Percentiles rank a stretch among this genome's conserved stretches.
Evolutionary conservation across 805 yeast genomes (phyloP).

Genomic region (Saturnispora hagleri): DNA sequence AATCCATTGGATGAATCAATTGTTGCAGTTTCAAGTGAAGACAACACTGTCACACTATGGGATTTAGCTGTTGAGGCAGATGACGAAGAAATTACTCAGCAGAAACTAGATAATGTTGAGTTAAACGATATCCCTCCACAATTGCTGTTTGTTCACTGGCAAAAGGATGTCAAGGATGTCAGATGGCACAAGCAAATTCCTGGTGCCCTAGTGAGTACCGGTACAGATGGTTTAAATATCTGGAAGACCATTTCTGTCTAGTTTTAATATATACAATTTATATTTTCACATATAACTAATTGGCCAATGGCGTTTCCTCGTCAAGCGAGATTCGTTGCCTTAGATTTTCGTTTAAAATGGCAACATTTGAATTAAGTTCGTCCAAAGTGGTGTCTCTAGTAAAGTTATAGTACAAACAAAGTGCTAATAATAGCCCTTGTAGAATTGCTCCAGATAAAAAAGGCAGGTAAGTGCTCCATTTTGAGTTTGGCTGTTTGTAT

Average conservation of each 20-base stretch:
- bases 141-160: constrained; percentile 95
- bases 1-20: constrained; percentile 94
- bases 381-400: constrained; percentile 15
- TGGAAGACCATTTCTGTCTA: constrained; percentile 97
- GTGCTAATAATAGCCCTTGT: constrained; percentile 49
- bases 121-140: constrained; percentile 91
- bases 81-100: constrained; percentile 89
- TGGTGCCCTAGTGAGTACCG: constrained; percentile 89
- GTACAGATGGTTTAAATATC: constrained; percentile 86
- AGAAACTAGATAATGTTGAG: constrained; percentile 67
- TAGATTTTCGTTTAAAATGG: constrained; percentile 11
- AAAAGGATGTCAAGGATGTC: constrained; percentile 92
- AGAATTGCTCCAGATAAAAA: constrained; percentile 61
- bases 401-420: constrained; percentile 49
- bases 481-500: constrained; percentile 61
- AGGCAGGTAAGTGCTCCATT: constrained; percentile 85
- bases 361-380: constrained; percentile 18
- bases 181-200: constrained; percentile 98
- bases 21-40: constrained; percentile 92
- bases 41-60: constrained; percentile 95
- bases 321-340: background rate
- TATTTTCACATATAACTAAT: background rate
- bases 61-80: constrained; percentile 98
- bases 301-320: constrained; percentile 6
- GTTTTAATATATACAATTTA: background rate